Percentiles rank a stretch among this genome's conserved stretches.
phyloP scores from a whole-genome alignment of 768 basidiomycete species.

The Neoboletus subvelutipes region DNA sequence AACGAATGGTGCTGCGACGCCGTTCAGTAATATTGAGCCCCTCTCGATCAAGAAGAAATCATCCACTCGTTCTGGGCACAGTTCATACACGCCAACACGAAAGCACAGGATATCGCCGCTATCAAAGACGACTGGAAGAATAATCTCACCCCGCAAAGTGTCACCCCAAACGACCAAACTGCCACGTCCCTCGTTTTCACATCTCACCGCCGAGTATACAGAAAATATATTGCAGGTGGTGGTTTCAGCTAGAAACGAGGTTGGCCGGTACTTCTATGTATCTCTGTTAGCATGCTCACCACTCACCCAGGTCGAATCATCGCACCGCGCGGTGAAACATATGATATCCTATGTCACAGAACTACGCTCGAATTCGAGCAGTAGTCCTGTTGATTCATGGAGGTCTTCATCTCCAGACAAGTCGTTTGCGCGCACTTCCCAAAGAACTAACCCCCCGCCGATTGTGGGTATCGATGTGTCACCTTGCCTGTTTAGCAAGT shows the following conservation, averaged over 20 bases:
- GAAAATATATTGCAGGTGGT: conserved; percentile 50
- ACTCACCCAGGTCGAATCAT: conserved; percentile 59
- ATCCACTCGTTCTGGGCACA: conserved; percentile 51
- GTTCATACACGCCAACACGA: conserved; percentile 35
- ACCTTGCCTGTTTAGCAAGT: conserved; percentile 3
- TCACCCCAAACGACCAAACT: conserved; percentile 52
- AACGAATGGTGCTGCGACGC: conserved; percentile 32
- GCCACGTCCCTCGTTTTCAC: conserved; percentile 23
- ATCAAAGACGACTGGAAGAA: conserved; percentile 41
- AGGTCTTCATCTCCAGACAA: conserved; percentile 62
- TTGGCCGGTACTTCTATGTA: conserved; percentile 29
- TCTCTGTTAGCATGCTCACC: conserved; percentile 2
- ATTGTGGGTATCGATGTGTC: conserved; percentile 37
- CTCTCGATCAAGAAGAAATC: conserved; percentile 85
- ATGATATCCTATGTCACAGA: conserved; percentile 70
- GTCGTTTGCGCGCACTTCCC: conserved; percentile 43
- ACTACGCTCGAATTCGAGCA: conserved; percentile 20
- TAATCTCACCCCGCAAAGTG: conserved; percentile 51
- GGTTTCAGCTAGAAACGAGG: conserved; percentile 64
- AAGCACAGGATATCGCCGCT: conserved; percentile 53
- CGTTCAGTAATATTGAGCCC: conserved; percentile 59
- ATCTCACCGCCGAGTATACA: conserved; percentile 36
- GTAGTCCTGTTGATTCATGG: conserved; percentile 36
- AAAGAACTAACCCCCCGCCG: conserved; percentile 38
- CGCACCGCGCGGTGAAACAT: conserved; percentile 68